These are phyloP conservation scores for Pinus albicaulis DNA, from an alignment of 75 land plant species.

Conservation along the genomic window DNA sequence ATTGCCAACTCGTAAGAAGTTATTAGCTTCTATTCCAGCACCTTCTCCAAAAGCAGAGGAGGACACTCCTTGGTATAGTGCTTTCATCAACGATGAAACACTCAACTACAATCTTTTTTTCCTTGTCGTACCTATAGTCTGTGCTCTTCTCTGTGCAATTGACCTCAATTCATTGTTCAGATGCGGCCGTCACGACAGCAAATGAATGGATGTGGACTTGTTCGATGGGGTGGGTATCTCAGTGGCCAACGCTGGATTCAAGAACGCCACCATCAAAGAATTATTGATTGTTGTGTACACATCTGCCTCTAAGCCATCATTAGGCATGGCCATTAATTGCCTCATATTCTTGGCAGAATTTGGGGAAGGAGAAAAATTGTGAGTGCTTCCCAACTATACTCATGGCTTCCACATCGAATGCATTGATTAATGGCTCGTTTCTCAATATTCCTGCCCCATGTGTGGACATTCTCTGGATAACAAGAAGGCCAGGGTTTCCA, in stretches of 20 bases:
- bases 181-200: conserved; percentile 39
- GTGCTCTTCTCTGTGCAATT: conserved; percentile 51
- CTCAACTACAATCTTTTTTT: conserved; percentile 66
- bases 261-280: not conserved
- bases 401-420: conserved; percentile 55
- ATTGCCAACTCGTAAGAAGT: too few relatives aligned
- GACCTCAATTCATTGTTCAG: conserved; percentile 48
- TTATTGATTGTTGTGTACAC: not conserved
- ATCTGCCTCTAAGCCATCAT: not conserved
- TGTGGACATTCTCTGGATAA: conserved; percentile 33
- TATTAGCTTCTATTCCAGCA: too few relatives aligned
- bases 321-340: conserved; percentile 18
- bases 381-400: conserved; percentile 36
- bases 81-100: conserved; percentile 16
- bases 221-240: conserved; percentile 12
- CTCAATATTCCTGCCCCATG: conserved; percentile 47
- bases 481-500: too few relatives aligned
- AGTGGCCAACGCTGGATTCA: conserved; percentile 4
- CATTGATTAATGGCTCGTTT: conserved; percentile 44
- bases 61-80: too few relatives aligned
- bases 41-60: too few relatives aligned
- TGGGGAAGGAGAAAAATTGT: conserved; percentile 34
- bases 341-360: conserved; percentile 46
- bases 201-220: conserved; percentile 15
- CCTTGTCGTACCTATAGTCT: conserved; percentile 58